phyloP scores from a whole-genome alignment of 2,329 filamentous ascomycete species.

The Zymoseptoria crescenta region DNA sequence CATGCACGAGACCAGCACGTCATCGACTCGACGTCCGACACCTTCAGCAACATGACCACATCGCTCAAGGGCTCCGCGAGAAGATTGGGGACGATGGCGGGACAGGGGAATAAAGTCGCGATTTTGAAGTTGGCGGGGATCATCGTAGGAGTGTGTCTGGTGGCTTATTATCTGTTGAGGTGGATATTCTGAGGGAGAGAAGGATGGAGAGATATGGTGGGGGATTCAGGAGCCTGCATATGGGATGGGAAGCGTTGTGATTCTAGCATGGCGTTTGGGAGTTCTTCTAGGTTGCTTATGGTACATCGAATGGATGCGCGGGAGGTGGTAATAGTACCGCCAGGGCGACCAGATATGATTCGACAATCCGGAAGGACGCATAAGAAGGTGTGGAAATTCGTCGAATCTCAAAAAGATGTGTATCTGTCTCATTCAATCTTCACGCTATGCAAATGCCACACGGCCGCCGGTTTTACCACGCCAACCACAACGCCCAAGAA shows the following conservation, averaged over 20 bases:
- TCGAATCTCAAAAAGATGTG: neutral
- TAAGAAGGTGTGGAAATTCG: neutral
- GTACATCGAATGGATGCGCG: neutral
- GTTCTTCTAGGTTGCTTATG: neutral
- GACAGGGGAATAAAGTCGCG: conserved; percentile 80
- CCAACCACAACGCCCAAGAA: no score
- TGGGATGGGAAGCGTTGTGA: neutral
- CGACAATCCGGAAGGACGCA: neutral
- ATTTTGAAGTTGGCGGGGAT: conserved; percentile 85
- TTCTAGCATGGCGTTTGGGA: conserved; percentile 1
- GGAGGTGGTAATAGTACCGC: neutral
- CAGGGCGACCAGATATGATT: neutral
- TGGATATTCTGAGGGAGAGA: conserved; percentile 23
- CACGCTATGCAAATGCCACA: neutral
- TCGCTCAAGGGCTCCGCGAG: conserved; percentile 76
- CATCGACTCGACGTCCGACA: conserved; percentile 81
- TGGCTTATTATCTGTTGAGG: conserved; percentile 61
- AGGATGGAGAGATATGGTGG: neutral
- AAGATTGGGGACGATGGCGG: conserved; percentile 82
- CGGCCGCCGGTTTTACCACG: neutral
- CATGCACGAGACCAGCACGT: conserved; percentile 81
- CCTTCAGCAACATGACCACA: conserved; percentile 79
- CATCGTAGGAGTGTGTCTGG: conserved; percentile 61
- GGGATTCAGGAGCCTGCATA: neutral
- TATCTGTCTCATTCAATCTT: neutral